These are phyloP conservation scores for Candolleomyces eurysporus DNA, from an alignment of 768 basidiomycete species.

Conservation along the genomic window DNA sequence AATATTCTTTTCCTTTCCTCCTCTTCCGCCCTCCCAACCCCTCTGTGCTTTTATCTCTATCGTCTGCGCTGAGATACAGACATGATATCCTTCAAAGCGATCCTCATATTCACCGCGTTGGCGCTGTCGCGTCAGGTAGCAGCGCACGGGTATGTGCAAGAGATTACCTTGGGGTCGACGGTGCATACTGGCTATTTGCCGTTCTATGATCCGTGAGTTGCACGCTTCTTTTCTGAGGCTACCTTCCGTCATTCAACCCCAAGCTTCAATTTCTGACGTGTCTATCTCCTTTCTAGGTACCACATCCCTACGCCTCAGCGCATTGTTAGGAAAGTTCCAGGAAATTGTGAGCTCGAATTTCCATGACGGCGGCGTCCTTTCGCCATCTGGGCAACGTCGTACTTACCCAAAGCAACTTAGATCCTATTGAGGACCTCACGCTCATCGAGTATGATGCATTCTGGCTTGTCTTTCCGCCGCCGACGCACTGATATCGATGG, in stretches of 20 bases:
- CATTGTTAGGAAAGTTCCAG: slow-evolving; percentile 37
- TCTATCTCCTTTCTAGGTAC: slow-evolving; percentile 16
- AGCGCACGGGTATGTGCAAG: slow-evolving; percentile 38
- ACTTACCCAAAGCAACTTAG: slow-evolving; percentile 6
- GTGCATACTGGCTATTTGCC: slow-evolving; percentile 36
- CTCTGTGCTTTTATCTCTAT: too few relatives aligned
- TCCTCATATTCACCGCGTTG: too few relatives aligned
- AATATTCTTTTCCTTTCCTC: too few relatives aligned
- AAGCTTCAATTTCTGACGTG: not conserved
- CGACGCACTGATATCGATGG: too few relatives aligned
- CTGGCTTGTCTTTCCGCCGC: too few relatives aligned
- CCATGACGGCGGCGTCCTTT: not conserved
- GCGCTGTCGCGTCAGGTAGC: slow-evolving; percentile 11
- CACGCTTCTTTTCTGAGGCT: too few relatives aligned
- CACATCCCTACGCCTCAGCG: slow-evolving; percentile 31
- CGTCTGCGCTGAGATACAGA: too few relatives aligned
- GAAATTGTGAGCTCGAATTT: slow-evolving; percentile 21
- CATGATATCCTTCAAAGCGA: too few relatives aligned
- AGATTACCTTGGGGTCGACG: slow-evolving; percentile 30
- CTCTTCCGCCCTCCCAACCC: too few relatives aligned
- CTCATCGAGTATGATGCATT: slow-evolving; percentile 26
- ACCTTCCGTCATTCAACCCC: too few relatives aligned
- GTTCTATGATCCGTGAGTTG: slow-evolving; percentile 31
- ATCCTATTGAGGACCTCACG: slow-evolving; percentile 35
- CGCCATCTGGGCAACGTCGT: not conserved